Base-by-base conservation (phyloP, 305 asterid genomes). In the Fraxinus ornus region DNA sequence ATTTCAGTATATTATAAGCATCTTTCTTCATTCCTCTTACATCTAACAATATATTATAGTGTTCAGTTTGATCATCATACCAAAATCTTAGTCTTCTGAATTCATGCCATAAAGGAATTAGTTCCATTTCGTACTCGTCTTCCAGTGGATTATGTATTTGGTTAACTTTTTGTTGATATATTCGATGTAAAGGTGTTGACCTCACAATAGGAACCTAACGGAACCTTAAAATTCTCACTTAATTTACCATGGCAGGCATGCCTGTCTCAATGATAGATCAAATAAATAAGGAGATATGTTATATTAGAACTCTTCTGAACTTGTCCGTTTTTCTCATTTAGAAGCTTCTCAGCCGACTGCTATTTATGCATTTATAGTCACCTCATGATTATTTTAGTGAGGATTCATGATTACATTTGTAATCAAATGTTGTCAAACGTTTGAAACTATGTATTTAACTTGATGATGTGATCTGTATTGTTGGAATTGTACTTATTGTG, bases 401-500 rank as follows among this genome's bases (percentile, higher is more conserved):
- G 22, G 24, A 52, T 17, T 52, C 64, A 52, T 52, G 64, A 52
- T 52, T 52, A 5, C 22, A 52, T 52, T 17, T 17, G 64, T 52
- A 68, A 68, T 68, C 30, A 12, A 28, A 13, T 26, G 30, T 33
- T 17, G 78, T 32, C 77, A 12, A 80, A 72, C 44, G 39, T 52
- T 78, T 72, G 13, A 36, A 74, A 76, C 8, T 71, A 79, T 68
- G 24, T 39, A 7, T 44, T 32, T 82, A 55, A 64, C 79, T 24
- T 78, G 66, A 62, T 49, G 21, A 32, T 30, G 32, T 36, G 62
- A 62, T 39, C 44, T 73, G 10, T 79, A 5, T 57, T 79, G 83
- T 44, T 81, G 80, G 57, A 82, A 77, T n/a, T 41, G 57, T 47
- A 71, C 39, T 85, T 77, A 82, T 78, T 52, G 37, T 70, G 78